A percentile compares a stretch with the other conserved stretches of the same genome.
phyloP scores from a whole-genome alignment of 192 early-diverging fungal species.

The Rhizophagus prolifer region DNA sequence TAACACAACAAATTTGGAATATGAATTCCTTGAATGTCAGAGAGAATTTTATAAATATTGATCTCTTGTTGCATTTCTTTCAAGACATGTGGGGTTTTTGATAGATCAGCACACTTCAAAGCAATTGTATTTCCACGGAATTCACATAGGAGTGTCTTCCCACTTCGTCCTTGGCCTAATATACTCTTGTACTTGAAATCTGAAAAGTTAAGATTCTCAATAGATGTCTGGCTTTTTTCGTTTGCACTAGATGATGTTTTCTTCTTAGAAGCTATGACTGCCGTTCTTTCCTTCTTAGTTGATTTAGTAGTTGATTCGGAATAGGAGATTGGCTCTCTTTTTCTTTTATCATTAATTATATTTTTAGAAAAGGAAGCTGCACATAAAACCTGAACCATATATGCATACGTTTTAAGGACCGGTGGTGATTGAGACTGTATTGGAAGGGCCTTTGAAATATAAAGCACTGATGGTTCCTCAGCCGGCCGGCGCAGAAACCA shows the following conservation, averaged over 20 bases:
- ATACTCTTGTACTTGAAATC: constrained; percentile 24
- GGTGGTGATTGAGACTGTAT: not conserved
- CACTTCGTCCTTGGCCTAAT: constrained; percentile 13
- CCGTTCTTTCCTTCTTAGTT: not conserved
- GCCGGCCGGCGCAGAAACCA: constrained; percentile 6
- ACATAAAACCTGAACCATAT: constrained; percentile 1
- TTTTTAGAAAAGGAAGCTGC: not conserved
- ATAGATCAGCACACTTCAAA: constrained; percentile 24
- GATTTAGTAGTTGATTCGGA: not conserved
- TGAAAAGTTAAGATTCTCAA: not conserved
- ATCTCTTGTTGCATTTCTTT: constrained; percentile 25
- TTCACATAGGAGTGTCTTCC: constrained; percentile 13
- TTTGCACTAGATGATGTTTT: not conserved
- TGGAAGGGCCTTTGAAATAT: constrained; percentile 17
- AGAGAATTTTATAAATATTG: constrained; percentile 17
- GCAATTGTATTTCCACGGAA: constrained; percentile 17
- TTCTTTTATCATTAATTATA: not conserved
- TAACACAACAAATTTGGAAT: constrained; percentile 28
- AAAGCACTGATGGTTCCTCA: constrained; percentile 8
- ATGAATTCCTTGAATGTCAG: constrained; percentile 24
- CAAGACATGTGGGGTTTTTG: constrained; percentile 21
- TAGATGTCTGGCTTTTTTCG: not conserved
- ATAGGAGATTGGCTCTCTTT: not conserved
- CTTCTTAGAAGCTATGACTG: not conserved
- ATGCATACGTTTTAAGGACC: constrained; percentile 15